Evolutionary conservation across 2,329 filamentous ascomycete genomes (phyloP), one percentile per base, ranked within the genome.

Genomic region (Colletotrichum sp.): DNA sequence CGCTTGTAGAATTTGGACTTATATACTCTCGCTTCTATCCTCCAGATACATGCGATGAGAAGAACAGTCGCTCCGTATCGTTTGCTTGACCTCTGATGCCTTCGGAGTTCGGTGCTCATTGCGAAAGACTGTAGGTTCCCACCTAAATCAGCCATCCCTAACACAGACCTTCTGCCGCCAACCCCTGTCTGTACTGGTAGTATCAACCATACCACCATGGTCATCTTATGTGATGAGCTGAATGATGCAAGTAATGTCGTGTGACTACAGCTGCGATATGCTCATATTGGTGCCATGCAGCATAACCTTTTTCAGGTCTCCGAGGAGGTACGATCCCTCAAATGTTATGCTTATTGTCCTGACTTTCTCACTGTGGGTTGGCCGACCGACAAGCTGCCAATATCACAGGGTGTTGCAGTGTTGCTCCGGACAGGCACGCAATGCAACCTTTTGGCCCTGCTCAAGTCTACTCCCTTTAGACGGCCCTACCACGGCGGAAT

Each of bases 271-370:
- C 0, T 3, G 12, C 10, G 2, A 52, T 22, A 52, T 2, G 12
- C 39, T 48, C 39, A 2, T 1, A 9, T n/a, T n/a, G 39, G 10
- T n/a, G 18, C 39, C 0, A n/a, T 48, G 18, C 18, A 48, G 39
- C 39, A n/a, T 48, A n/a, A 12, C 18, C 39, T 48, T 48, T 22
- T 3, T 2, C n/a, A 10, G 6, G 13, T 3, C 44, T 8, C 44
- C 44, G 44, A 52, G 2, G 22, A 0, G 13, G 6, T 5, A 1
- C n/a, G 1, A 1, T 6, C 44, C 44, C n/a, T 52, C 12, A 12
- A n/a, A 13, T 3, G 44, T 52, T 5, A 22, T 1, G n/a, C 0
- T 8, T n/a, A 1, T 3, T 13, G 18, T 22, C 0, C 44, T n/a
- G 6, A 2, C 44, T 22, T 12, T 8, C 3, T 52, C 44, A 52